Percentiles rank a stretch among this genome's conserved stretches.
phyloP scores from a whole-genome alignment of 2,329 filamentous ascomycete genomes.

The Cytospora chrysosperma region DNA sequence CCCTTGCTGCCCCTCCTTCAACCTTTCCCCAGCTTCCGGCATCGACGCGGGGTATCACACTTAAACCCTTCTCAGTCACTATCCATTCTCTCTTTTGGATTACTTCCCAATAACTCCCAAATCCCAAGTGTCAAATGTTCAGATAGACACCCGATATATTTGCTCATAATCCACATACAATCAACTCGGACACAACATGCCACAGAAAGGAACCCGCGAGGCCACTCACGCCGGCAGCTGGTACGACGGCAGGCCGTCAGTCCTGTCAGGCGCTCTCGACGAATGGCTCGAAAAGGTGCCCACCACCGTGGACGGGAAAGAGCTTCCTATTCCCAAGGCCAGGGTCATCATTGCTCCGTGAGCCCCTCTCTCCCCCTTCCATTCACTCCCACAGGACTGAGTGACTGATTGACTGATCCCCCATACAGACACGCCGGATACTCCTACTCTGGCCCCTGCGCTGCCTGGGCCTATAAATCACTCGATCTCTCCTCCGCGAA shows the following conservation, averaged over 20 bases:
- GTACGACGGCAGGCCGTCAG: conserved; percentile 66
- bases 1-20: background rate
- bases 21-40: background rate
- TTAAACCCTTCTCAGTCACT: background rate
- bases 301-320: conserved; percentile 55
- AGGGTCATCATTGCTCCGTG: conserved; percentile 92
- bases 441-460: conserved; percentile 84
- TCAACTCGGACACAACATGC: conserved; percentile 27
- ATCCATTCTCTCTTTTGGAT: background rate
- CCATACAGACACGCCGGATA: conserved; percentile 82
- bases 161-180: background rate
- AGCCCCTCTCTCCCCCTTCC: conserved; percentile 37
- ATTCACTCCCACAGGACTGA: background rate
- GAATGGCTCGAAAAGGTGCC: conserved; percentile 73
- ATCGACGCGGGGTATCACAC: background rate
- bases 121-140: background rate
- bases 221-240: conserved; percentile 83
- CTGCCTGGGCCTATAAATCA: conserved; percentile 90
- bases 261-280: conserved; percentile 70
- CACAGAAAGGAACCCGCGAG: conserved; percentile 38
- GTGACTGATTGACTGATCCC: background rate
- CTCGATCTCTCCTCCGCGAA: conserved; percentile 81
- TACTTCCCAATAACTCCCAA: background rate
- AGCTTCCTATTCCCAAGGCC: conserved; percentile 69
- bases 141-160: background rate